Evolutionary conservation across 352 stramenopile species (phyloP).

Genomic region (Albugo candida): DNA sequence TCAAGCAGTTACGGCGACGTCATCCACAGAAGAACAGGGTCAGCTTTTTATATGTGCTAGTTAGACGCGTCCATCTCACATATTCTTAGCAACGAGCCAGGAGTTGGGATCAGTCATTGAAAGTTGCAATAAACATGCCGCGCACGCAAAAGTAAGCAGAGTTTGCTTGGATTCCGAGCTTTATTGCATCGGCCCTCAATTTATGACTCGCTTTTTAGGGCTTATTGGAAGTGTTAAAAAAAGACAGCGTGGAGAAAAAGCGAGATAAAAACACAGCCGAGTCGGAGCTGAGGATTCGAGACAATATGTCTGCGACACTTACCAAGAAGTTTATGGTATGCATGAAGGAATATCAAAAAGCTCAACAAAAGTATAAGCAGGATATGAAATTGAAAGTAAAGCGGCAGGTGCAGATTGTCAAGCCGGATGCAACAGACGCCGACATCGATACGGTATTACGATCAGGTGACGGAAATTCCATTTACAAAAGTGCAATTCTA

Average conservation of each 20-base stretch:
- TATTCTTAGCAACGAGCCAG: constrained; percentile 52
- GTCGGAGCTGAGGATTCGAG: constrained; percentile 81
- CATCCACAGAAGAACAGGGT: constrained; percentile 80
- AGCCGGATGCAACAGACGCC: constrained; percentile 91
- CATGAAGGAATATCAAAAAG: constrained; percentile 96
- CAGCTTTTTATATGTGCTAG: not conserved
- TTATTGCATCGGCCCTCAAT: not conserved
- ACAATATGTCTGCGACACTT: constrained; percentile 94
- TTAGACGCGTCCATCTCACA: not conserved
- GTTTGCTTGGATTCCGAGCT: not conserved
- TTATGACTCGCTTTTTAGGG: constrained; percentile 2
- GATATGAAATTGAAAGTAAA: constrained; percentile 97
- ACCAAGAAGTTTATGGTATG: constrained; percentile 97
- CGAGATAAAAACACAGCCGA: constrained; percentile 67
- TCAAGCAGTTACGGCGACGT: constrained; percentile 85
- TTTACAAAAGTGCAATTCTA: constrained; percentile 72
- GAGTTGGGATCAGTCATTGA: constrained; percentile 84
- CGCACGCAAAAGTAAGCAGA: constrained; percentile 64
- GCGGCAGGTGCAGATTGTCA: constrained; percentile 95
- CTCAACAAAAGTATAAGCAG: constrained; percentile 95
- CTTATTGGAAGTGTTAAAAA: constrained; percentile 78
- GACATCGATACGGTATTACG: constrained; percentile 95
- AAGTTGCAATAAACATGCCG: constrained; percentile 81
- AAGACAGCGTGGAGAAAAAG: constrained; percentile 88
- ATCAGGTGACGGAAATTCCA: constrained; percentile 55